A percentile compares a stretch with the other conserved stretches of the same genome.
Conservation (phyloP, 352 stramenopile genomes). For the Phytophthora agathidicida region DNA sequence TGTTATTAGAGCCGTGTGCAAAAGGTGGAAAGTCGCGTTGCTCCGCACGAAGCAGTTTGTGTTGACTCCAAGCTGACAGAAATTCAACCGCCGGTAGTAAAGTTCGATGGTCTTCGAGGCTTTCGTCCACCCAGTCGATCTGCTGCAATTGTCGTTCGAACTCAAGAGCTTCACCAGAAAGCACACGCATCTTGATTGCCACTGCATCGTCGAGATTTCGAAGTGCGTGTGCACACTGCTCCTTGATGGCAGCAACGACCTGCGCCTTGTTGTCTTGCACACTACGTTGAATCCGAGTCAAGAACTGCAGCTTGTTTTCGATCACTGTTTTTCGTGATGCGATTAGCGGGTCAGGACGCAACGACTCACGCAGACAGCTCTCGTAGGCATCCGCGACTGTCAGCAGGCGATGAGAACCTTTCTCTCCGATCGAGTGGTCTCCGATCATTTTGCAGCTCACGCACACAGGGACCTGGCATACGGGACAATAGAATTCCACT, state of each 20-base stretch:
- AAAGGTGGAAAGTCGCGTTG: conserved; percentile 69
- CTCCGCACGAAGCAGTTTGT: conserved; percentile 67
- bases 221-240: conserved; percentile 57
- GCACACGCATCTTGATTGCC: conserved; percentile 48
- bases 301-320: conserved; percentile 53
- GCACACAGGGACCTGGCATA: conserved; percentile 67
- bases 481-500: conserved; percentile 80
- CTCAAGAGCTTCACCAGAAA: conserved; percentile 68
- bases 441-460: conserved; percentile 87
- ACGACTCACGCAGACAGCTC: conserved; percentile 62
- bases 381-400: conserved; percentile 74
- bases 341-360: conserved; percentile 66
- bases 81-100: conserved; percentile 60
- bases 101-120: conserved; percentile 57
- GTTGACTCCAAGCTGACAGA: conserved; percentile 66
- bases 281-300: conserved; percentile 39
- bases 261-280: conserved; percentile 50
- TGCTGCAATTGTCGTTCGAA: conserved; percentile 68
- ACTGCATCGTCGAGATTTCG: conserved; percentile 49
- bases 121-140: conserved; percentile 76
- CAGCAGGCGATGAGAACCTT: conserved; percentile 70
- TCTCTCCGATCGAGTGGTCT: conserved; percentile 81
- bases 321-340: conserved; percentile 71
- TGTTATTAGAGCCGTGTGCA: conserved; percentile 22
- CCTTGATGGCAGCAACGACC: conserved; percentile 54